Evolutionary conservation across 2,329 filamentous ascomycete genomes (phyloP).

Genomic region (Fusarium scirpi): DNA sequence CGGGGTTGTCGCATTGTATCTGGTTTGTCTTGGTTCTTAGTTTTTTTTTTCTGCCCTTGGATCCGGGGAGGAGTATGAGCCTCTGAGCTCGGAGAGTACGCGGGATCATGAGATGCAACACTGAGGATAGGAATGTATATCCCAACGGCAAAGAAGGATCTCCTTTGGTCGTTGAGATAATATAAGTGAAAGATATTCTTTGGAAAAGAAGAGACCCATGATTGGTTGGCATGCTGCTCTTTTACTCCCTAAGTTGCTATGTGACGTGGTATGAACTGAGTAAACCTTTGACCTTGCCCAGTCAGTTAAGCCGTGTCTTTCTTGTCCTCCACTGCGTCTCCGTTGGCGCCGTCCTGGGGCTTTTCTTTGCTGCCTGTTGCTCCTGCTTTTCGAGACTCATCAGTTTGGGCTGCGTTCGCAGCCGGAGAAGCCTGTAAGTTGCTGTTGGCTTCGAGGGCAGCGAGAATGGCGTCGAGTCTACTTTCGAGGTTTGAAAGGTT

Average conservation of each 20-base stretch:
- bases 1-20: neutral
- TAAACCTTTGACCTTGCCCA: neutral
- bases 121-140: constrained; percentile 8
- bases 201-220: constrained; percentile 7
- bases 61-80: constrained; percentile 15
- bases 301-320: constrained; percentile 13
- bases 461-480: constrained; percentile 67
- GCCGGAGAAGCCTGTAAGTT: constrained; percentile 8
- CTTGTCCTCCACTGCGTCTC: constrained; percentile 8
- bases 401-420: neutral
- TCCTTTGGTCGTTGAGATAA: constrained; percentile 9
- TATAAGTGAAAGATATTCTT: constrained; percentile 15
- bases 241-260: neutral
- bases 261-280: constrained; percentile 8
- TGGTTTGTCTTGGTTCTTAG: constrained; percentile 1
- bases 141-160: constrained; percentile 4
- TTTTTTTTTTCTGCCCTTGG: constrained; percentile 8
- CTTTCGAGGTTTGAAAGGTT: constrained; percentile 65
- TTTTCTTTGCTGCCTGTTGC: constrained; percentile 8
- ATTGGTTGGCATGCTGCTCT: constrained; percentile 1
- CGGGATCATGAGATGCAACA: constrained; percentile 15
- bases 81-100: constrained; percentile 29
- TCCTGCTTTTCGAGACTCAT: neutral
- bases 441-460: constrained; percentile 56
- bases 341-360: constrained; percentile 1